Base-by-base conservation (phyloP, 2,329 filamentous ascomycete species). In the Rhexocercosporidium sp. region DNA sequence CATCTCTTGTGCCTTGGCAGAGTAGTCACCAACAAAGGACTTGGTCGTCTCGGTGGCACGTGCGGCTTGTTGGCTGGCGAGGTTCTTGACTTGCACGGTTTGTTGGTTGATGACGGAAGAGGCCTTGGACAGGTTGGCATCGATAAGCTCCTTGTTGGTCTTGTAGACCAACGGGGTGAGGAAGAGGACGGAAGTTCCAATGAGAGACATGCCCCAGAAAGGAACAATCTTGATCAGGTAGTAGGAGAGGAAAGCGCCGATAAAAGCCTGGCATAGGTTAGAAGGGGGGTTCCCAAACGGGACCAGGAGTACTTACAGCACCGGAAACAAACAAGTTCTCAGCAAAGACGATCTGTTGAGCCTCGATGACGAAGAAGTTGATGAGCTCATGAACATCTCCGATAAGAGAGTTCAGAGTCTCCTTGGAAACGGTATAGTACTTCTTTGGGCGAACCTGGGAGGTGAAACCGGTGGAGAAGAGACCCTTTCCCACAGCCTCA, bases 321-420 rank as follows among this genome's bases (percentile, higher is more conserved):
- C 81, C 79, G 25, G 89, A 91, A 65, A 82, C 85, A 70, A 81
- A 79, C 66, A 91, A 78, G 73, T 91, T 92, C 83, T 92, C 90
- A 51, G 85, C 89, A 71, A 88, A 92, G 65, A 91, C 75, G 71
- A 92, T 86, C 69, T 89, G 85, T 82, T 92, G 90, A 60, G 84
- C 82, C 81, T 92, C 90, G 66, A 92, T 90, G 69, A 90, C 83
- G 73, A 91, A 88, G 79, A 92, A 92, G 83, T 92, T 92, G 80
- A 89, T 78, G 67, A 92, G 83, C 79, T 91, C 89, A 75, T 90
- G 86, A 47, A 88, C 81, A 71, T 91, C 89, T 65, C 86, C 87
- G 73, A 90, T 85, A 70, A 89, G 72, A 66, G 80, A 78, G 73
- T 91, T 86, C 46, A 91, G 79, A 7, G 86, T 88, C 72, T 89